Evolutionary conservation across 228 moss, liverwort and hornwort genomes (phyloP), one percentile per base, ranked within the genome.

Genomic region (Sphagnum magellanicum): DNA sequence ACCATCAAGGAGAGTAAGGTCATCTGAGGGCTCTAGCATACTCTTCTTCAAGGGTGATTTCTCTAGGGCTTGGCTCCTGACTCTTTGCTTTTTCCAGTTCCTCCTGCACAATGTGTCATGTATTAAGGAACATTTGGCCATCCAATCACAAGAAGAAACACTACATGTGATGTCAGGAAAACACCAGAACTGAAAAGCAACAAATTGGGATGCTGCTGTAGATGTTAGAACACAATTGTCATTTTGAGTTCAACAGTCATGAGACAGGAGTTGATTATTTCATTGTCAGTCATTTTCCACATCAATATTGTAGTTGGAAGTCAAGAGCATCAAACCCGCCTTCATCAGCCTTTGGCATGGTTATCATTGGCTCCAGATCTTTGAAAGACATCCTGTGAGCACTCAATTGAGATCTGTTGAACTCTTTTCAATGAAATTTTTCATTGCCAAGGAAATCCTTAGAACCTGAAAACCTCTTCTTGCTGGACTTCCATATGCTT

Each of bases 11-110:
- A 48, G 32, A 32, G 32, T 32, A 32, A 32, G 32, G 32, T 32
- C 32, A 32, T 32, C 32, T 32, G 32, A 32, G 32, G 32, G 32
- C 32, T 32, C 32, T 32, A 32, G 15, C 78, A 72, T 81, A 97
- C 97, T 97, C 97, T 81, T 97, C 97, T 82, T 91, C 88, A 78
- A 97, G 71, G 53, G 71, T 58, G 72, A 86, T 58, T 79, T 78
- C 77, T 74, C 9, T 83, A 17, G 85, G 84, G 78, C 82, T 88
- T 65, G 71, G 81, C 50, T 79, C 82, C 62, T 68, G 81, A 77
- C 79, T 77, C 72, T 72, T 74, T 65, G 78, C 76, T 60, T 68
- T 71, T 15, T 71, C 79, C 70, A 77, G 74, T 72, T 67, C 75
- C 64, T 79, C 83, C 86, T 86, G 80, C 75, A 74, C 69, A 76